phyloP scores from a whole-genome alignment of 2,329 filamentous ascomycete genomes.

The Endothia cerciana region DNA sequence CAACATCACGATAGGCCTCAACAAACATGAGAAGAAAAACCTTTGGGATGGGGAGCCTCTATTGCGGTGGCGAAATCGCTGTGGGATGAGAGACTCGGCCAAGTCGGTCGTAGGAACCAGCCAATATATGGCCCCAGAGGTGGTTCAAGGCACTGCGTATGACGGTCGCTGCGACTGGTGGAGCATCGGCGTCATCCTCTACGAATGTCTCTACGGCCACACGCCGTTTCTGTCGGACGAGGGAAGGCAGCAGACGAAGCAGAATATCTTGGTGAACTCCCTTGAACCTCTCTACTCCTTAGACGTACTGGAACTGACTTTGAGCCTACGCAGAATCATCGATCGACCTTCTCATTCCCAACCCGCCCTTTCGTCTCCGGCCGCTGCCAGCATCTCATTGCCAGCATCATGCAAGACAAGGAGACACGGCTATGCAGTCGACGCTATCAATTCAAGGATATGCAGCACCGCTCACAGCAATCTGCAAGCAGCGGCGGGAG shows the following conservation, averaged over 20 bases:
- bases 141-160: constrained; percentile 79
- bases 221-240: constrained; percentile 88
- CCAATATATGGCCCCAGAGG: constrained; percentile 98
- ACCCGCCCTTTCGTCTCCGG: constrained; percentile 65
- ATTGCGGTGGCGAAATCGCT: constrained; percentile 71
- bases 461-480: constrained; percentile 30
- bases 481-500: constrained; percentile 33
- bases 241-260: constrained; percentile 78
- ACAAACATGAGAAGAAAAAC: constrained; percentile 44
- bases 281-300: background rate
- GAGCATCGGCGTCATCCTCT: constrained; percentile 94
- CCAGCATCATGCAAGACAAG: constrained; percentile 72
- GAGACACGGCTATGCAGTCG: constrained; percentile 76
- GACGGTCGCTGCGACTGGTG: constrained; percentile 96
- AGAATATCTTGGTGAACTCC: constrained; percentile 73
- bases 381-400: constrained; percentile 78
- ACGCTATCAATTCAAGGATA: constrained; percentile 72
- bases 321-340: constrained; percentile 56
- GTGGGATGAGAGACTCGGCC: constrained; percentile 72
- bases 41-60: constrained; percentile 51
- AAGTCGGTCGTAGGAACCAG: constrained; percentile 91
- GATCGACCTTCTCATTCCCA: constrained; percentile 72
- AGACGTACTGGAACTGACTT: background rate
- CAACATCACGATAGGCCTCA: constrained; percentile 44
- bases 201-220: constrained; percentile 89